Evolutionary conservation across 169 alveolate species (phyloP), one percentile per base, ranked within the genome.

Genomic region (Hepatocystis sp.): DNA sequence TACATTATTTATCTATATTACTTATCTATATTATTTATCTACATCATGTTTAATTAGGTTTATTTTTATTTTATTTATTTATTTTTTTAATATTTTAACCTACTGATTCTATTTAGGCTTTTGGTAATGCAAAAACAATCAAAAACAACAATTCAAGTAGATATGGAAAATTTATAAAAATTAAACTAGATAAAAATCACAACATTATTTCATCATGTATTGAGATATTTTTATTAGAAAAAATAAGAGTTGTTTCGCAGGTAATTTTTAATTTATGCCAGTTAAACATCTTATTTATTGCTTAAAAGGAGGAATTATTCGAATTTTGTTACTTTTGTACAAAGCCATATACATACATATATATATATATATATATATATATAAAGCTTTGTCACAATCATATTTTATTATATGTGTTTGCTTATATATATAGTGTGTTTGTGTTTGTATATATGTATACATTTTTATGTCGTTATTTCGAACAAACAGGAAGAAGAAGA

Each of bases 91-190:
- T 64, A 0, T 34, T 13, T 21, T 25, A 25, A n/a, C 52, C 97
- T 96, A 90, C 99, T 99, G n/a, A n/a, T 15, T 91, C 98, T 7
- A 89, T 97, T 68, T 99, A 98, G 93, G 98, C 99, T 42, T 98
- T 99, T 88, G 99, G 99, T 28, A 98, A 99, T 93, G 99, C 99
- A 0, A 97, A 97, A 90, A 98, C 99, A 8, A 88, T 97, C 25
- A 95, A 98, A 81, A 99, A 99, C 89, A 97, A 97, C 90, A 99
- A 99, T 93, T 94, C 99, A 10, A 93, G 98, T 76, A 93, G 99
- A 52, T 98, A 98, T 90, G 99, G 99, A 10, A 97, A 98, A 91
- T 97, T 96, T 86, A 96, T 98, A 4, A 95, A 97, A 85, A 93
- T 98, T 30, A 95, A 93, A 84, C 91, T 98, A 78, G 97, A 96